Evolutionary conservation across 2,329 filamentous ascomycete genomes (phyloP).

Genomic region (Coniochaeta sp.): DNA sequence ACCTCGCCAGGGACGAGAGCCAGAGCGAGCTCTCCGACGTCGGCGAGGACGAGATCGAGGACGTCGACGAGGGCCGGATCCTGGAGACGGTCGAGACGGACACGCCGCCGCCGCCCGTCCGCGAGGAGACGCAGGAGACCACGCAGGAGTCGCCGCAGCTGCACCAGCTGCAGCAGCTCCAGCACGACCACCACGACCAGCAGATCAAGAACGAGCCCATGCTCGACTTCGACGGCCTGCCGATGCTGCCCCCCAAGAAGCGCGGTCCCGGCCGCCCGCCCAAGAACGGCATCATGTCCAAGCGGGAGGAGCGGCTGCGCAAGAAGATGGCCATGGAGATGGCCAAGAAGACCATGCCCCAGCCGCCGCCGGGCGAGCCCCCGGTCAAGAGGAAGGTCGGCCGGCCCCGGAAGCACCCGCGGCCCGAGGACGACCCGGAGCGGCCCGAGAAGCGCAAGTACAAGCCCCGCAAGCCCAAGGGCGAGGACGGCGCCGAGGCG

Average conservation of each 20-base stretch:
- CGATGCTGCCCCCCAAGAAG: conserved; percentile 48
- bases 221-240: conserved; percentile 12
- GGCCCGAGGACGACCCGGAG: conserved; percentile 46
- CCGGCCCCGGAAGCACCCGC: conserved; percentile 55
- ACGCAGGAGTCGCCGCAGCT: background rate
- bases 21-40: conserved; percentile 21
- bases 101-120: background rate
- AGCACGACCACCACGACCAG: background rate
- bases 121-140: background rate
- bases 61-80: conserved; percentile 20
- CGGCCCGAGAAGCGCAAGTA: conserved; percentile 58
- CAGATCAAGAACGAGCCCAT: conserved; percentile 14
- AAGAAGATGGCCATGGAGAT: conserved; percentile 50
- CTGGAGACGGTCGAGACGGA: conserved; percentile 24
- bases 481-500: conserved; percentile 43
- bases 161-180: background rate
- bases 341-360: conserved; percentile 43
- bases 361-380: conserved; percentile 37
- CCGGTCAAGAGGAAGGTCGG: conserved; percentile 58
- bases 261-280: conserved; percentile 74
- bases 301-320: conserved; percentile 59
- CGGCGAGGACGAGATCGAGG: conserved; percentile 18
- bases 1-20: conserved; percentile 17
- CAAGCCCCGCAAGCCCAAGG: conserved; percentile 45
- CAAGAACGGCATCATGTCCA: conserved; percentile 78